Base-by-base conservation (phyloP, 345 rosid species). In the Alliaria petiolata region DNA sequence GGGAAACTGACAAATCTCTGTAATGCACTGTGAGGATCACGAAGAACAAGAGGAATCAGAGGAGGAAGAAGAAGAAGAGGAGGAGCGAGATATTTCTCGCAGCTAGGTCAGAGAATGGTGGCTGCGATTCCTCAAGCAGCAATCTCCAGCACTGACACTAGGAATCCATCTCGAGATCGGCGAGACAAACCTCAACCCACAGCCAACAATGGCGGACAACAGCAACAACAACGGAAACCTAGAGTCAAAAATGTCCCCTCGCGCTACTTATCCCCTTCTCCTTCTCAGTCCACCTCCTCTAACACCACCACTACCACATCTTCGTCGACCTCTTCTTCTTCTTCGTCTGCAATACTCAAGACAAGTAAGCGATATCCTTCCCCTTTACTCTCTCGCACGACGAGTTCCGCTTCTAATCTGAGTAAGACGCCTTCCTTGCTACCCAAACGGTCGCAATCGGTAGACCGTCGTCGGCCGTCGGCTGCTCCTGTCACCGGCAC, bases 401-500 rank as follows among this genome's bases (percentile, higher is more conserved):
- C 84, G 1, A 85, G 81, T 77, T 77, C 80, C 44, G 57, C 75
- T 25, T 70, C 81, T 13, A 67, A 59, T 71, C 69, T 81, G 3
- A 53, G 79, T 20, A 50, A 81, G 15, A 59, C 86, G 51, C 67
- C 57, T 25, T 70, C 83, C 14, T 50, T 78, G 56, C 82, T 81
- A 8, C 80, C 80, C 30, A 93, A 86, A 77, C 85, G 98, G 68
- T 84, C 98, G 13, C 95, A 86, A 69, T 93, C 98, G 10, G 95
- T 81, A n/a, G 96, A 89, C 81, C 83, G 93, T 30, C 80, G 89
- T 63, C 82, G 93, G 16, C 73, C 84, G 8, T 67, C 36, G 46
- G 63, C 74, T 67, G 31, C 70, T 80, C 75, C 82, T 0, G 81
- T 64, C 33, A 79, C 84, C 74, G 76, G 69, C 6, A 40, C 78